phyloP scores from a whole-genome alignment of 371 early-diverging fungal genomes.

The Syncephalis fuscata region DNA sequence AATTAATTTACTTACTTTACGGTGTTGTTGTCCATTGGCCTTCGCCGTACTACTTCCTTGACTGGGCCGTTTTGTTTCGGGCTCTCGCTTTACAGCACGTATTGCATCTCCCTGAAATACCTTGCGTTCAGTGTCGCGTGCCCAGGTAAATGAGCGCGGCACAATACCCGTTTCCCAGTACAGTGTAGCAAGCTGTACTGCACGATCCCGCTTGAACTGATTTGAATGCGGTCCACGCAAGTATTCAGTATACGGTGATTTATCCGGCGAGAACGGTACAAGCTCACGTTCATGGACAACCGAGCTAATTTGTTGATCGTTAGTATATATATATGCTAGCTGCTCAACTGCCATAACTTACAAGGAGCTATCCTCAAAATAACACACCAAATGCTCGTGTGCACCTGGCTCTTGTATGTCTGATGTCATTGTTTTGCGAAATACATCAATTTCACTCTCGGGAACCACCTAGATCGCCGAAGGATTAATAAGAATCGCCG shows the following conservation, averaged over 20 bases:
- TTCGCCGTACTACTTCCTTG: too few relatives aligned
- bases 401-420: conserved; percentile 18
- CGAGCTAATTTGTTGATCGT: conserved; percentile 9
- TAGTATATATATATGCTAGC: too few relatives aligned
- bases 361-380: conserved; percentile 39
- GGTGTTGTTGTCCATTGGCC: too few relatives aligned
- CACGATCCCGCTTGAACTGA: conserved; percentile 21
- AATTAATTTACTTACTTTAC: too few relatives aligned
- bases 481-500: too few relatives aligned
- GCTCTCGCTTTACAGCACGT: too few relatives aligned
- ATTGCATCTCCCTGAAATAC: too few relatives aligned
- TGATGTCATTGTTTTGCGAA: conserved; percentile 15
- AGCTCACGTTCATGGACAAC: conserved; percentile 23
- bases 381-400: conserved; percentile 30
- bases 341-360: conserved; percentile 7
- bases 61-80: too few relatives aligned
- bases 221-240: conserved; percentile 16
- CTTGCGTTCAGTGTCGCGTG: conserved; percentile 8
- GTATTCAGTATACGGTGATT: conserved; percentile 22
- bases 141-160: conserved; percentile 23
- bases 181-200: conserved; percentile 23
- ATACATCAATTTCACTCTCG: conserved; percentile 18
- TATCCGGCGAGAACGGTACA: conserved; percentile 19
- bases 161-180: conserved; percentile 21
- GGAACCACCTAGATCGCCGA: conserved; percentile 21